These are phyloP conservation scores for Fusarium nodosum DNA, from an alignment of 2,329 filamentous ascomycete genomes.

Conservation along the genomic window DNA sequence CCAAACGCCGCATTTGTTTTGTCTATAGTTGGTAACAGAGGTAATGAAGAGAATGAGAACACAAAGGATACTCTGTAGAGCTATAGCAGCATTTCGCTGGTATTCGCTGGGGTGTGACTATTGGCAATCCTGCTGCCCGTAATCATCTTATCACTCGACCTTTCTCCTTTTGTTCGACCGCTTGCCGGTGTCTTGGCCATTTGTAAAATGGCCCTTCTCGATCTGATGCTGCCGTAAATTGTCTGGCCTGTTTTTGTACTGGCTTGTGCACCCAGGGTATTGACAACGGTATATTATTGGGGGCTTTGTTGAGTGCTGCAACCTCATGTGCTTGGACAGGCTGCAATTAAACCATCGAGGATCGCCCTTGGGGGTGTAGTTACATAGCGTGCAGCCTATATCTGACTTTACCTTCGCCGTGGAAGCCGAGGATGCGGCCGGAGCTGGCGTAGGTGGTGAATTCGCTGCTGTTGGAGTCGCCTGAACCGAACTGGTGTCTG, in stretches of 20 bases:
- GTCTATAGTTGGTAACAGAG: slow-evolving; percentile 9
- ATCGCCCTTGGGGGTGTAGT: slow-evolving; percentile 68
- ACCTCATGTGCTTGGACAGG: slow-evolving; percentile 70
- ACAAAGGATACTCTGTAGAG: not conserved
- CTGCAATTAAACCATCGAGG: slow-evolving; percentile 71
- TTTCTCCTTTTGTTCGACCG: slow-evolving; percentile 65
- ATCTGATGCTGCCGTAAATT: slow-evolving; percentile 70
- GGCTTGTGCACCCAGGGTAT: slow-evolving; percentile 66
- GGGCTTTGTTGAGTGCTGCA: slow-evolving; percentile 64
- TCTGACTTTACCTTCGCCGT: slow-evolving; percentile 59
- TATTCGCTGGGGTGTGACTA: not conserved
- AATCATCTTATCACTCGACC: slow-evolving; percentile 41
- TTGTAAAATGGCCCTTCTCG: slow-evolving; percentile 68
- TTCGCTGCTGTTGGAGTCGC: slow-evolving; percentile 45
- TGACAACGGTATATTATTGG: slow-evolving; percentile 67
- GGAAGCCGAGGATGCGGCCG: slow-evolving; percentile 23
- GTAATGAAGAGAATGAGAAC: slow-evolving; percentile 4
- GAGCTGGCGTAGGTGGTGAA: slow-evolving; percentile 45
- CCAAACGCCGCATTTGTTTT: slow-evolving; percentile 37
- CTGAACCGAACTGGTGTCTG: slow-evolving; percentile 37
- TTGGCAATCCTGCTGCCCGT: not conserved
- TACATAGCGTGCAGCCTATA: slow-evolving; percentile 65
- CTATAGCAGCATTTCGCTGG: not conserved
- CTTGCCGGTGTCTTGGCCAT: slow-evolving; percentile 55
- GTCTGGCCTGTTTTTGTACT: slow-evolving; percentile 68